Conservation (phyloP, 331 rosid genomes). For the Prunus yedoensis region DNA sequence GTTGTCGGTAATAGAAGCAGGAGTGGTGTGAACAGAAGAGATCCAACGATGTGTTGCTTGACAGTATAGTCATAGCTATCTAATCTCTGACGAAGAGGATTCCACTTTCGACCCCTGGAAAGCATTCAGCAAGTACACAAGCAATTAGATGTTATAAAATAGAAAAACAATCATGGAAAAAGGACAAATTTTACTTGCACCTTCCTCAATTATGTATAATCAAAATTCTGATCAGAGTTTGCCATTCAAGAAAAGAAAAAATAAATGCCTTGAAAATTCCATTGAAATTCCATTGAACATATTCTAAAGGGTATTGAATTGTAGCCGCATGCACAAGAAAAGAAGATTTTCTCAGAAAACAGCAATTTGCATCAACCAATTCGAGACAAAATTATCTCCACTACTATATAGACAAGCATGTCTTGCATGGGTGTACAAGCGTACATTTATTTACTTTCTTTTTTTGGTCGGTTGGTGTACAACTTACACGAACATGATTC, state of each 20-base stretch:
- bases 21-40: slow-evolving; percentile 78
- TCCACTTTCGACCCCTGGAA: slow-evolving; percentile 93
- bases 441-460: no score
- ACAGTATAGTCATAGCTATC: slow-evolving; percentile 90
- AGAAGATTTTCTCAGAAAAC: background rate
- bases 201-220: background rate
- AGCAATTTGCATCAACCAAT: background rate
- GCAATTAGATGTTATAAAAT: slow-evolving; percentile 8
- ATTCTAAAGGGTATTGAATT: background rate
- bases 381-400: background rate
- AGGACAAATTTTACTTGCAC: background rate
- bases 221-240: background rate
- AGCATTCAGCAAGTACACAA: slow-evolving; percentile 25
- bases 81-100: slow-evolving; percentile 90
- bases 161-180: background rate
- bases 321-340: background rate
- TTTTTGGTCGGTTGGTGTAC: background rate
- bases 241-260: background rate
- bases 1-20: slow-evolving; percentile 85
- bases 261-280: background rate
- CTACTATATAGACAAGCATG: background rate
- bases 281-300: background rate
- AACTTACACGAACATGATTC: background rate
- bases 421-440: background rate
- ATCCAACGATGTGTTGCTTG: slow-evolving; percentile 89